Base-by-base conservation (phyloP, 140 eudicot genomes). In the Flaveria floridana region DNA sequence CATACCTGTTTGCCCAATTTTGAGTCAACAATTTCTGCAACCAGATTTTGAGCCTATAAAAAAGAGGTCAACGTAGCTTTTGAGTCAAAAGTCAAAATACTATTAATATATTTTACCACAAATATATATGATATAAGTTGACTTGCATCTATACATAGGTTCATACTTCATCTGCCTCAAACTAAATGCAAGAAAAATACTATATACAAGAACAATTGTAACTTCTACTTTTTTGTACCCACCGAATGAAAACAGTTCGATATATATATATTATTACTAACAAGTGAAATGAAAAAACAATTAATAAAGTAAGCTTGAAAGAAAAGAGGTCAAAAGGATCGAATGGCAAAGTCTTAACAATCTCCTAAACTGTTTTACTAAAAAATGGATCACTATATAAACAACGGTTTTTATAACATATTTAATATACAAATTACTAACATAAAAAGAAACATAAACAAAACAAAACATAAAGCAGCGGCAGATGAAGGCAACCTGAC, bases 11-110 rank as follows among this genome's bases (percentile, higher is more conserved):
- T 94, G 62, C 99, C 99, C 76, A 94, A 74, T 80, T 87, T 91
- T 23, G 99, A 94, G 84, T 94, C 97, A 20, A 88, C 89, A 61
- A 94, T 87, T 83, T 94, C 99, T 14, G 99, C 99, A 77, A 91
- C 99, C 79, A 94, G 88, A 83, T 90, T 94, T 70, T 91, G 99
- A 73, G 83, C 96, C 99, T 94, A 82, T 23, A 82, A 25, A 37
- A 39, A 78, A 77, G 46, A 47, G 41, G 77, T 65, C 62, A 78
- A 41, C 15, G 77, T 2, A 50, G 47, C 46, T 64, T 39, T 48
- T 47, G 18, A 69, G 44, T 80, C 53, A 48, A 57, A 21, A 56
- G 26, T 14, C 47, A 55, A 11, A 55, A 65, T 37, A 20, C 13
- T 26, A 34, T 41, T 72, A 51, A 51, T 30, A 57, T 18, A 34